phyloP scores from a whole-genome alignment of 2,329 filamentous ascomycete species.

The Aurifilum marmelostoma region DNA sequence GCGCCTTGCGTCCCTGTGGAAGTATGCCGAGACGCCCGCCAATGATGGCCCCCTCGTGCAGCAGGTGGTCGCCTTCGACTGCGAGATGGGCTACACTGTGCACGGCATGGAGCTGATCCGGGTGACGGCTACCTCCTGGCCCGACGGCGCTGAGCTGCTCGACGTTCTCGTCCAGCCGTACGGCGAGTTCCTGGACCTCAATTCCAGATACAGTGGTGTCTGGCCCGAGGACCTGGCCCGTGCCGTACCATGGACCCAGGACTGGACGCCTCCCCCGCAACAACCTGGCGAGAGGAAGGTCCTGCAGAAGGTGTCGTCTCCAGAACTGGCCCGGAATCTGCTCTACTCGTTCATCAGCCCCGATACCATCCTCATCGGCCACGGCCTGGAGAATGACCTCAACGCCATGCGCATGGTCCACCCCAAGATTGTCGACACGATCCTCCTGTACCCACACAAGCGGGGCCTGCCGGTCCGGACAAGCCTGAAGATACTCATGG shows the following conservation, averaged over 20 bases:
- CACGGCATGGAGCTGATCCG: constrained; percentile 87
- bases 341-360: constrained; percentile 77
- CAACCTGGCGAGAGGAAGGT: constrained; percentile 39
- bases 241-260: constrained; percentile 59
- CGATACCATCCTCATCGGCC: constrained; percentile 82
- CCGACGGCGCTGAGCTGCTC: constrained; percentile 71
- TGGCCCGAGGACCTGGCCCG: constrained; percentile 74
- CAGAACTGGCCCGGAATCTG: constrained; percentile 72
- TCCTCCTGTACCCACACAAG: constrained; percentile 79
- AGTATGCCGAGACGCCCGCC: constrained; percentile 77
- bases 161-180: constrained; percentile 85
- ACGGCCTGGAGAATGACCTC: constrained; percentile 94
- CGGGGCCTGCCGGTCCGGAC: constrained; percentile 76
- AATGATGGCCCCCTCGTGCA: constrained; percentile 56
- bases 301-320: constrained; percentile 76
- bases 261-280: constrained; percentile 35
- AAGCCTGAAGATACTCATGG: constrained; percentile 75
- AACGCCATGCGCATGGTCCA: constrained; percentile 85
- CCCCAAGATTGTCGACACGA: constrained; percentile 81
- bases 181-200: constrained; percentile 85
- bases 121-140: constrained; percentile 88
- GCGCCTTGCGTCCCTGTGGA: constrained; percentile 75
- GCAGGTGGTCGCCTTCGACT: constrained; percentile 84
- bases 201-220: constrained; percentile 90
- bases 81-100: constrained; percentile 96